These are phyloP conservation scores for Aspergillus tanneri DNA, from an alignment of 2,329 filamentous ascomycete genomes.

Conservation along the genomic window DNA sequence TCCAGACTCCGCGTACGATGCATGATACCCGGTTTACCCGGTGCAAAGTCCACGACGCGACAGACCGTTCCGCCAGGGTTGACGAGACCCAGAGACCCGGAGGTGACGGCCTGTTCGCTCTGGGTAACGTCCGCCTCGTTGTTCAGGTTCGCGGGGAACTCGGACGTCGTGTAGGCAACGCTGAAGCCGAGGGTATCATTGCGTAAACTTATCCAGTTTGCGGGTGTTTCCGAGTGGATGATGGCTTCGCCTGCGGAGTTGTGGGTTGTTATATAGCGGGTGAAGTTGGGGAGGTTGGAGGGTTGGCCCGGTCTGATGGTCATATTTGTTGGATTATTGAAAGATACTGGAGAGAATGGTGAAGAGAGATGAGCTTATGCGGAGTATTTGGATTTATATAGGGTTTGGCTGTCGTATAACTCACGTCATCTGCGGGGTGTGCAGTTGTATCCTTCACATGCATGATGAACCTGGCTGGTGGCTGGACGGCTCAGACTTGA, in stretches of 20 bases:
- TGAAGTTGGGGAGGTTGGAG: conserved; percentile 29
- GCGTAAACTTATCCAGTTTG: conserved; percentile 29
- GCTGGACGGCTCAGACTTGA: too few relatives aligned
- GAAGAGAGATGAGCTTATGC: background rate
- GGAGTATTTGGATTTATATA: too few relatives aligned
- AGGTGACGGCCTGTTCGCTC: conserved; percentile 30
- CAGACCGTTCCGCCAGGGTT: conserved; percentile 45
- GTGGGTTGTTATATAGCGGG: conserved; percentile 42
- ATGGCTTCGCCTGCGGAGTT: conserved; percentile 37
- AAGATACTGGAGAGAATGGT: background rate
- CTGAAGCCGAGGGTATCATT: conserved; percentile 39
- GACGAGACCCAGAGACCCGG: conserved; percentile 36
- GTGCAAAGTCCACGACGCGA: conserved; percentile 52
- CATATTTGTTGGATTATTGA: background rate
- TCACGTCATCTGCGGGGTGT: too few relatives aligned
- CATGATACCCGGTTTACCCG: conserved; percentile 46
- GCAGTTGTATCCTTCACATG: too few relatives aligned
- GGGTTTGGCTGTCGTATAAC: too few relatives aligned
- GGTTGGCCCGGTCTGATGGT: background rate
- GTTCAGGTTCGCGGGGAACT: conserved; percentile 38
- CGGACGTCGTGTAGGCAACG: conserved; percentile 42
- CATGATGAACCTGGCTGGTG: too few relatives aligned
- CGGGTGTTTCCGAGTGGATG: conserved; percentile 33
- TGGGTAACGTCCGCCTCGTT: conserved; percentile 35
- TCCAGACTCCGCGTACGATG: conserved; percentile 57